Conservation (phyloP, 352 stramenopile species). For the Phytophthora pisi region DNA sequence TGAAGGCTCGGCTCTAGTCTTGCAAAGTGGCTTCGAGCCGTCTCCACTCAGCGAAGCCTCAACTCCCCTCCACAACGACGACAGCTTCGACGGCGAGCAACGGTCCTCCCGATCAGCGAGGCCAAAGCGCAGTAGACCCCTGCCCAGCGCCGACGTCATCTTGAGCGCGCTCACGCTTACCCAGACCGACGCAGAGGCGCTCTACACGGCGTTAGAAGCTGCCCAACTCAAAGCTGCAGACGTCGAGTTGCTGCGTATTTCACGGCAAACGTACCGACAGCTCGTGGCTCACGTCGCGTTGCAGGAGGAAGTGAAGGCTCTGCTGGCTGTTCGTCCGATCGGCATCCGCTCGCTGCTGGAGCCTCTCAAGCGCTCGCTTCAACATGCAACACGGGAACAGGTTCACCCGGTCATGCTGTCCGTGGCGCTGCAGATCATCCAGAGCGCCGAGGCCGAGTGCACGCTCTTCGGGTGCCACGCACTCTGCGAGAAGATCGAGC, state of each 20-base stretch:
- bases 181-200: slow-evolving; percentile 72
- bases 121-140: slow-evolving; percentile 2
- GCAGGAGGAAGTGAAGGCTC: slow-evolving; percentile 80
- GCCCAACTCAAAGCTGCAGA: slow-evolving; percentile 71
- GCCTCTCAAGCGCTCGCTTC: slow-evolving; percentile 61
- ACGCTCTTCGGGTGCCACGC: slow-evolving; percentile 80
- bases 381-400: slow-evolving; percentile 50
- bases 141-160: slow-evolving; percentile 47
- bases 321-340: slow-evolving; percentile 71
- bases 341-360: slow-evolving; percentile 73
- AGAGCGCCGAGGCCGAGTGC: slow-evolving; percentile 77
- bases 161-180: slow-evolving; percentile 54
- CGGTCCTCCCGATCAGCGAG: slow-evolving; percentile 20
- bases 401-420: slow-evolving; percentile 63
- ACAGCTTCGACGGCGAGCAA: slow-evolving; percentile 18
- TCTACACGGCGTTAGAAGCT: slow-evolving; percentile 76
- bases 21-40: slow-evolving; percentile 12
- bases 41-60: slow-evolving; percentile 10
- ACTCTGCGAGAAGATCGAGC: slow-evolving; percentile 64
- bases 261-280: slow-evolving; percentile 69
- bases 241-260: slow-evolving; percentile 51
- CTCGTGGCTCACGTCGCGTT: slow-evolving; percentile 72
- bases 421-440: slow-evolving; percentile 66
- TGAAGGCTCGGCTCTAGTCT: slow-evolving; percentile 5
- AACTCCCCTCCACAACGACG: slow-evolving; percentile 6